Evolutionary conservation across 768 basidiomycete genomes (phyloP).

Genomic region (Chlorophyllum brunneum): DNA sequence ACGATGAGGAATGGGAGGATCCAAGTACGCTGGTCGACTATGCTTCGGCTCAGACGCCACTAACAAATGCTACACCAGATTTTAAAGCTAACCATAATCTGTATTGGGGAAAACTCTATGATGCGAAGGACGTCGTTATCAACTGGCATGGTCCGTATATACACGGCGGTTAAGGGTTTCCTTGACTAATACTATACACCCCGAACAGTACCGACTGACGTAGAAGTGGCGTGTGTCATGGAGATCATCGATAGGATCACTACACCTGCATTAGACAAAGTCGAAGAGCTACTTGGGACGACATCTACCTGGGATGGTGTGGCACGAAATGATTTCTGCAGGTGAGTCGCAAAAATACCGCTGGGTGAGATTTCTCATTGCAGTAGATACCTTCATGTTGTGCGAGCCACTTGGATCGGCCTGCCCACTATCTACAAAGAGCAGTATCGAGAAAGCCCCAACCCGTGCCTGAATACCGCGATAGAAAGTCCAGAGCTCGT

Average conservation of each 20-base stretch:
- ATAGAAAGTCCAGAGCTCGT: conserved; percentile 69
- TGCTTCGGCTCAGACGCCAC: conserved; percentile 8
- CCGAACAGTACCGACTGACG: conserved; percentile 48
- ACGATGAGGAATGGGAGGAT: conserved; percentile 74
- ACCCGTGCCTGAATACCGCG: conserved; percentile 56
- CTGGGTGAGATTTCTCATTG: conserved; percentile 1
- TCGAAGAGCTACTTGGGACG: conserved; percentile 59
- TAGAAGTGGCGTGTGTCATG: conserved; percentile 77
- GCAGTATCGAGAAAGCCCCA: conserved; percentile 49
- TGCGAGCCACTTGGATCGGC: conserved; percentile 75
- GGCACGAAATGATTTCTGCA: conserved; percentile 80
- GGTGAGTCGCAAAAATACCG: conserved; percentile 36
- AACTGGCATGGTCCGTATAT: conserved; percentile 77
- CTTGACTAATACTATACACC: conserved; percentile 12
- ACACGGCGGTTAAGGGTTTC: background rate
- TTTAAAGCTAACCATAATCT: conserved; percentile 60
- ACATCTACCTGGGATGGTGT: conserved; percentile 60
- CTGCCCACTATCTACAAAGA: conserved; percentile 67
- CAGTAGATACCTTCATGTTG: conserved; percentile 60
- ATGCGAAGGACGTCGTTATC: conserved; percentile 73
- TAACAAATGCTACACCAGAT: conserved; percentile 31
- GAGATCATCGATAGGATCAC: conserved; percentile 72
- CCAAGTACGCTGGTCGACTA: conserved; percentile 45
- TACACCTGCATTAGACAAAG: conserved; percentile 58
- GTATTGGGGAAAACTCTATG: conserved; percentile 80